Evolutionary conservation across 345 rosid genomes (phyloP), one percentile per base, ranked within the genome.

Genomic region (Mangifera indica): DNA sequence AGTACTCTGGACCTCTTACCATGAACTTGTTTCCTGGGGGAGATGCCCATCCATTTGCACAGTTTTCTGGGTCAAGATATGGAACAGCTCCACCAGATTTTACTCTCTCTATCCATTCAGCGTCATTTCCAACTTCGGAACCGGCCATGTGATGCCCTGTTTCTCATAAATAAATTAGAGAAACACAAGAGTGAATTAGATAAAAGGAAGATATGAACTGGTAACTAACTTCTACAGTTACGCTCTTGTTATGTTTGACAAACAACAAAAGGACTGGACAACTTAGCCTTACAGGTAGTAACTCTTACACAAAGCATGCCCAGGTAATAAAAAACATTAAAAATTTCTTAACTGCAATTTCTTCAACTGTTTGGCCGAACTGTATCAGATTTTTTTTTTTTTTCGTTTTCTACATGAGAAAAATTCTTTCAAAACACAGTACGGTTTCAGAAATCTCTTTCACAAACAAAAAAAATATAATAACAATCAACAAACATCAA

Each of bases 1-100:
- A 70, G 75, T 95, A 95, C 1, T 86, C 86, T 25, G 99, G 96
- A 63, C 99, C 98, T 77, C 99, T 86, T 26, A 95, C 92, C 97
- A 87, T 83, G 76, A 95, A 95, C 10, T 34, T 78, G 44, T 87
- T 79, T 11, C 91, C 92, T 32, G 93, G 80, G 5, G 99, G 99
- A 10, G 92, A 84, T 24, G 98, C 85, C 99, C 99, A 95, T 62
- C 96, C 87, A 59, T 87, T 92, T 71, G 80, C 48, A 82, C 86
- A 85, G 49, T 85, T 80, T 48, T 86, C 88, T 58, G 88, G 88
- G 34, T 87, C 87, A 48, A 89, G 95, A 69, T 83, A 69, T 1
- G 97, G 97, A 73, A 94, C 84, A 70, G 91, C 79, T 80, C 99
- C 99, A 63, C 78, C 93, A 37, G 92, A 85, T 78, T 84, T 91